Percentiles rank a stretch among this genome's conserved stretches.
These are phyloP conservation scores for Picocystis sp. DNA, from an alignment of 163 green algal species.

Conservation along the genomic window DNA sequence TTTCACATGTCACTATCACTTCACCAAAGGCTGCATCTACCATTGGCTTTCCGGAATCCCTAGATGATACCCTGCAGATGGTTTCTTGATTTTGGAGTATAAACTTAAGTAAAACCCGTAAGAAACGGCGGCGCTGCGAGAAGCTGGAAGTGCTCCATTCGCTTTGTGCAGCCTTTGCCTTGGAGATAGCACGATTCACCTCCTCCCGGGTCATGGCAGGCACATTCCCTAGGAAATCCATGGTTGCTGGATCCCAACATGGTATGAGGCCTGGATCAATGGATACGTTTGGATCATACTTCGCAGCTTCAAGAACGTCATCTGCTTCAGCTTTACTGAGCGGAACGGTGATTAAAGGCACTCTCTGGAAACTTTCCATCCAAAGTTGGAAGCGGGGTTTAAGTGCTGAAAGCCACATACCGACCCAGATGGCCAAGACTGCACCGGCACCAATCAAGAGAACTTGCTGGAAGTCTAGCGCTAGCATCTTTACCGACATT, in stretches of 20 bases:
- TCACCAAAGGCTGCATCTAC: slow-evolving; percentile 92
- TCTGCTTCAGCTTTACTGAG: no score
- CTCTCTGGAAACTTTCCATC: no score
- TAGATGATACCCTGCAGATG: slow-evolving; percentile 75
- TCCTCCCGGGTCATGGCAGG: slow-evolving; percentile 56
- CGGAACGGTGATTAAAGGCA: no score
- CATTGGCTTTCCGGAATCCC: slow-evolving; percentile 85
- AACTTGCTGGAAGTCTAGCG: no score
- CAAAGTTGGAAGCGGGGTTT: no score
- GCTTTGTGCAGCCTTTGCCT: slow-evolving; percentile 3
- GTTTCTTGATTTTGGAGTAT: slow-evolving; percentile 72
- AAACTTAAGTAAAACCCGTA: slow-evolving; percentile 34
- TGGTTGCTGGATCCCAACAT: slow-evolving; percentile 78
- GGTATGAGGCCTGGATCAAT: slow-evolving; percentile 27
- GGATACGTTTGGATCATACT: no score
- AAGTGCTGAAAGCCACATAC: no score
- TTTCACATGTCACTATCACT: slow-evolving; percentile 90
- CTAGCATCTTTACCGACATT: no score
- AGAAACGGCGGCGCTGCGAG: neutral
- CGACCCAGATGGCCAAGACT: no score
- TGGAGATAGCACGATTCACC: slow-evolving; percentile 17
- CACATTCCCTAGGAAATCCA: slow-evolving; percentile 58
- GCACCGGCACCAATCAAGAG: no score
- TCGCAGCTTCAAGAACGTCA: no score
- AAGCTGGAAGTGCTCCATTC: neutral